Evolutionary conservation across 139 green algal genomes (phyloP).

Genomic region (Chlamydomonas asymmetrica): DNA sequence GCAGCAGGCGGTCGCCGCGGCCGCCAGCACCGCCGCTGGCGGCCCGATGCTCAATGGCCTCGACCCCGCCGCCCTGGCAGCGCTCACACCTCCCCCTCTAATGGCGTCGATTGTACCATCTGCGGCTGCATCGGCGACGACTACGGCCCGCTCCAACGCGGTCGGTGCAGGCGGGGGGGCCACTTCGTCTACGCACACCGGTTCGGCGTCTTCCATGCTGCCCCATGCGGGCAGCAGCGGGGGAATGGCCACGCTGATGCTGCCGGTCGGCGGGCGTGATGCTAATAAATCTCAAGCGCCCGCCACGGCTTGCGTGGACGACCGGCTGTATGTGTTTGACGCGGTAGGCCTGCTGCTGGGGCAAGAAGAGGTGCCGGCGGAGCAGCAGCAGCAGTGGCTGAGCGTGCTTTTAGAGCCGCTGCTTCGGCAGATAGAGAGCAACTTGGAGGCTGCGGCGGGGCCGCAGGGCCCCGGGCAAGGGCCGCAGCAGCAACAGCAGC

Average conservation of each 20-base stretch:
- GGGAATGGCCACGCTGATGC: no score
- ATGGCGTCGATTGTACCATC: neutral
- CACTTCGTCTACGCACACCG: neutral
- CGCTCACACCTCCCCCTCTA: no score
- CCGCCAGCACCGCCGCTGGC: neutral
- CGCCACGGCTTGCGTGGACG: conserved; percentile 52
- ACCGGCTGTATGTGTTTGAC: conserved; percentile 90
- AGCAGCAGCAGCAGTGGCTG: conserved; percentile 67
- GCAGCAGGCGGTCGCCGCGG: neutral
- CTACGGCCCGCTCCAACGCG: no score
- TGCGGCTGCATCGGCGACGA: neutral
- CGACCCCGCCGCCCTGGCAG: neutral
- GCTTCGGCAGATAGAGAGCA: conserved; percentile 44
- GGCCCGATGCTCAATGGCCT: neutral
- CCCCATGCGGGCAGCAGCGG: no score
- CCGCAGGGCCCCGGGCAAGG: conserved; percentile 5
- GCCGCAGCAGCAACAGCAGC: neutral
- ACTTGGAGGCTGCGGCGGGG: conserved; percentile 18
- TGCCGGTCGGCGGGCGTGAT: neutral
- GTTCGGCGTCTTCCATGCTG: conserved; percentile 13
- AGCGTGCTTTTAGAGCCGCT: conserved; percentile 68
- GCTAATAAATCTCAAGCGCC: conserved; percentile 7
- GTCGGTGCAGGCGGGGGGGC: neutral
- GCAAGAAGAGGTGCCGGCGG: conserved; percentile 66
- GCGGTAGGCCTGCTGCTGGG: conserved; percentile 82